Base-by-base conservation (phyloP, 2,329 filamentous ascomycete genomes). In the Fusarium lyarnte region DNA sequence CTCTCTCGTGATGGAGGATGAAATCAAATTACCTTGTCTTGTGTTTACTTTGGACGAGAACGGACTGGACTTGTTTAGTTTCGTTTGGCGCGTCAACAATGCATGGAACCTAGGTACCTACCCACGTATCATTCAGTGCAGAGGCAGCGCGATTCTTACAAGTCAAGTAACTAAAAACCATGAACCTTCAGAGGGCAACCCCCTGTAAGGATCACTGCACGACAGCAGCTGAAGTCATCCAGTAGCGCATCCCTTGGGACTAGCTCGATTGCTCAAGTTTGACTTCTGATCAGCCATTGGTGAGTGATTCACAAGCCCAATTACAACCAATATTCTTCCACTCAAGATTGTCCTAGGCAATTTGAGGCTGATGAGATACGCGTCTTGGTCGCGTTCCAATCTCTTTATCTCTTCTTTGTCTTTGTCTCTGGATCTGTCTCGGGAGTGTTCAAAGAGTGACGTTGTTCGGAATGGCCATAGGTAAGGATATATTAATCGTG, bases 1-100 rank as follows among this genome's bases (percentile, higher is more conserved):
- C 55, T 27, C 49, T 66, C 13, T 45, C 45, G 25, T 25, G 55
- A 66, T 58, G 31, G 29, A 49, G 29, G 46, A 49, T 33, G 46
- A 49, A 49, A 65, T 58, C 35, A 49, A 60, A 59, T 58, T 63
- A n/a, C 23, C 9, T 11, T 49, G 46, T 31, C 29, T 19, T 73
- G 36, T 74, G 72, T 74, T 74, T 74, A 74, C 71, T 74, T 65
- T 47, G 43, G 54, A 61, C 54, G 31, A 67, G 64, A 49, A 58
- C 21, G 63, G 65, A 51, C 39, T 46, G 49, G 43, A 49, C 58
- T 53, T 59, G 63, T 68, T 71, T 71, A 58, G 57, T 38, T 61
- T 38, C n/a, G 33, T 57, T 66, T 51, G 39, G 46, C 51, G 36
- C 43, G 54, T 33, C 60, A 42, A 55, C 59, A n/a, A n/a, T n/a